Base-by-base conservation (phyloP, 345 rosid species). In the Rhizophora apiculata region DNA sequence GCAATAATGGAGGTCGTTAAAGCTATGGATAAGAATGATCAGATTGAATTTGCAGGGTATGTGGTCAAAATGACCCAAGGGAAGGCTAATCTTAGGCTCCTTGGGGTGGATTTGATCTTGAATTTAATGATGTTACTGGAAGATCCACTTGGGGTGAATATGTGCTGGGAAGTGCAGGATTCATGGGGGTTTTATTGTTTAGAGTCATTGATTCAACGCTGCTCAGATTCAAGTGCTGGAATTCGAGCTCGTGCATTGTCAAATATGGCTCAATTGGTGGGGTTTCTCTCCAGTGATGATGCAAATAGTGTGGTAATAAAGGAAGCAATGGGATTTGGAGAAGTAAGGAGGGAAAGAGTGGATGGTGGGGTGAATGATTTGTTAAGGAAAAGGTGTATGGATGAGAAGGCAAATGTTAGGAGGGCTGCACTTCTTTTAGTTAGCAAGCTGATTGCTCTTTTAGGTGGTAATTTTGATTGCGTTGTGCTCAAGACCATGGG, bases 351-450 rank as follows among this genome's bases (percentile, higher is more conserved):
- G 63, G 80, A 65, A 67, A 51, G n/a, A 76, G 57, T 62, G 72
- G 82, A 82, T 62, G 67, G 72, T 58, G 46, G 80, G 19, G 75
- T 89, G 59, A 86, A 84, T 78, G 85, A 73, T 64, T 78, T 88
- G 79, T 72, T 92, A 78, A 82, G 81, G 85, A 88, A 76, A 58
- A 84, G 93, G 69, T 89, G 96, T 74, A 81, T 81, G 78, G 96
- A 92, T 73, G 97, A 95, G 88, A 95, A 92, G 81, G 93, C 96
- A 36, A 85, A 78, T 15, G 93, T 82, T 51, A 85, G 93, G 78
- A 92, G 83, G 82, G 91, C 99, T 29, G 88, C 93, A 46, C 87
- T 92, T 80, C 72, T 82, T 82, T 82, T 94, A 48, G 87, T 85
- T 58, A 79, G 86, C 72, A 89, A 87, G 87, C 69, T 86, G 81